Evolutionary conservation across 768 basidiomycete species (phyloP), one percentile per base, ranked within the genome.

Genomic region (Leccinum imitatum): DNA sequence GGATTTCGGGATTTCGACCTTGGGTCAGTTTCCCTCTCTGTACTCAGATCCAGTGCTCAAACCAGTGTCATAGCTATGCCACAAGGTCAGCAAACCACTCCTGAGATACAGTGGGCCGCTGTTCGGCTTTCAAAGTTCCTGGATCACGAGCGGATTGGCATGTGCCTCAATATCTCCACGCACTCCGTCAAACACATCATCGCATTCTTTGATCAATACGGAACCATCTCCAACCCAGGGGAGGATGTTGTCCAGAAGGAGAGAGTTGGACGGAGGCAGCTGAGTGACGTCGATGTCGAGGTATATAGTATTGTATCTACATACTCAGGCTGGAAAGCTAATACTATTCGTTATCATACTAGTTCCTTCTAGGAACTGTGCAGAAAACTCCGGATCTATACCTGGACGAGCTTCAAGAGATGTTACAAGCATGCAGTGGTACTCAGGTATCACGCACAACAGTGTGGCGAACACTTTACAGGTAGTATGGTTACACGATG

Each of bases 201-300:
- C 13, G 1, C 13, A 35, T 35, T 35, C 14, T 35, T 35, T 35
- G 14, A 35, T 35, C 35, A 35, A 35, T 19, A 53, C 19, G 31
- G 57, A 58, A 53, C 50, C 4, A 23, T 58, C 27, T 39, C 51
- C n/a, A 53, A 53, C 13, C 30, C 50, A 58, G 50, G 57, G 3
- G 37, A 30, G 11, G 14, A 33, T 30, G 11, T 35, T 4, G 1
- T 3, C 7, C 15, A 19, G n/a, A 15, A 52, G 21, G 9, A 47
- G 37, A 44, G 14, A 57, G 41, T 50, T 3, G 6, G 33, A 35
- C 31, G 14, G 9, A 53, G 30, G 31, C 37, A 58, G 11, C 19
- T 58, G 19, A 4, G 30, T 14, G 57, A 52, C 31, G 25, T 27
- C 25, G 5, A 27, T 27, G 6, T 27, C 1, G 25, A 27, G 25